A percentile compares a stretch with the other conserved stretches of the same genome.
These are phyloP conservation scores for Fusarium compactum DNA, from an alignment of 2,329 filamentous ascomycete genomes.

Conservation along the genomic window DNA sequence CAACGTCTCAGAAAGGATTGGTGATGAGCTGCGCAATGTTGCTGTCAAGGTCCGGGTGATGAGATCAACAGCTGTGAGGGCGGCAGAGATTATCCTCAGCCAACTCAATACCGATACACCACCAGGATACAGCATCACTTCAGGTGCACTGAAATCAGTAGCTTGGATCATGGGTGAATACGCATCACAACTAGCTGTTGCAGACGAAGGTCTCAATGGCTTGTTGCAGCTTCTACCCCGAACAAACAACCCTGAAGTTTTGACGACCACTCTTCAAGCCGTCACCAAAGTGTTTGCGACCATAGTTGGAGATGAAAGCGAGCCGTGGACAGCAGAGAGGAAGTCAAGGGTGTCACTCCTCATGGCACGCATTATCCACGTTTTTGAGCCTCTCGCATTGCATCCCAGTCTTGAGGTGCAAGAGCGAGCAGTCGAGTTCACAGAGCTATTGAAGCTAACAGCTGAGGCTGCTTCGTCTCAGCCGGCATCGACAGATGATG, in stretches of 20 bases:
- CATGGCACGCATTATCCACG: slow-evolving; percentile 83
- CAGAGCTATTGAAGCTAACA: slow-evolving; percentile 88
- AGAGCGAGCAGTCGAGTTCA: slow-evolving; percentile 91
- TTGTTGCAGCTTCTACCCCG: slow-evolving; percentile 75
- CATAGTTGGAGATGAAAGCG: slow-evolving; percentile 73
- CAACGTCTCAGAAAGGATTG: slow-evolving; percentile 77
- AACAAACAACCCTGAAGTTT: slow-evolving; percentile 70
- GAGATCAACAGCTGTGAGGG: slow-evolving; percentile 81
- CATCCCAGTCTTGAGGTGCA: slow-evolving; percentile 95
- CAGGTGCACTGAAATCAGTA: slow-evolving; percentile 78
- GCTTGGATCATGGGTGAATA: slow-evolving; percentile 94
- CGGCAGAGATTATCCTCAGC: slow-evolving; percentile 80
- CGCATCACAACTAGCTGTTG: slow-evolving; percentile 74
- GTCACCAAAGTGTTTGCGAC: slow-evolving; percentile 85
- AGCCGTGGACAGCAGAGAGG: slow-evolving; percentile 77
- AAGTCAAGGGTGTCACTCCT: slow-evolving; percentile 82
- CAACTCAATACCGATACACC: slow-evolving; percentile 66
- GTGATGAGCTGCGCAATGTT: slow-evolving; percentile 87
- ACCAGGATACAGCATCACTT: slow-evolving; percentile 67
- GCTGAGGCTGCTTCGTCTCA: slow-evolving; percentile 82
- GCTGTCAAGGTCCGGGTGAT: slow-evolving; percentile 91
- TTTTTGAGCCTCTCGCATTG: slow-evolving; percentile 80
- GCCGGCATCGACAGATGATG: slow-evolving; percentile 64
- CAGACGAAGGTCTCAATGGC: slow-evolving; percentile 78
- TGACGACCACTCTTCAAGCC: slow-evolving; percentile 86